phyloP scores from a whole-genome alignment of 2,329 filamentous ascomycete species.

The Aureobasidium musti region DNA sequence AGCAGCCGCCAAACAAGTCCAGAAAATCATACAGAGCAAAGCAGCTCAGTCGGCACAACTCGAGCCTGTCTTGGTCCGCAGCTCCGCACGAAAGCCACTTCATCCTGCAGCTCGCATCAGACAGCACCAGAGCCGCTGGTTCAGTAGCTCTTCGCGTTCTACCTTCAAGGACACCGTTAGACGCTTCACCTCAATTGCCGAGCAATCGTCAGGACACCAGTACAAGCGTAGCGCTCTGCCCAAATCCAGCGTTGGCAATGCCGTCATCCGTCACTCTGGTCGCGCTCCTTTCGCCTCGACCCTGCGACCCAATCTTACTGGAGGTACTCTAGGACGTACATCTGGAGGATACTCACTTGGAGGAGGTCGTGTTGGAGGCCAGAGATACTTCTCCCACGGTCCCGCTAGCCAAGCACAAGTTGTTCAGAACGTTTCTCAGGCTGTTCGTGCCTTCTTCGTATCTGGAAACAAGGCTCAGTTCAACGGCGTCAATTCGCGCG shows the following conservation, averaged over 20 bases:
- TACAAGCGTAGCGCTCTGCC: slow-evolving; percentile 53
- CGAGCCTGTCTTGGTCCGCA: slow-evolving; percentile 62
- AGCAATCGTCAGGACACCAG: slow-evolving; percentile 42
- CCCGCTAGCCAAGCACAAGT: slow-evolving; percentile 86
- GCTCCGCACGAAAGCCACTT: slow-evolving; percentile 59
- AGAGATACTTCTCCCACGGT: slow-evolving; percentile 86
- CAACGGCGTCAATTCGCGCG: slow-evolving; percentile 71
- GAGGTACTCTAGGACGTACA: slow-evolving; percentile 78
- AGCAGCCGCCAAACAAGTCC: slow-evolving; percentile 37
- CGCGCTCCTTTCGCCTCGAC: slow-evolving; percentile 85
- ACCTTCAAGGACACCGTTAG: slow-evolving; percentile 49
- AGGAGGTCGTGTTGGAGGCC: slow-evolving; percentile 69
- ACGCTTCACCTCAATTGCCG: slow-evolving; percentile 54
- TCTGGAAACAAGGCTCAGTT: slow-evolving; percentile 86
- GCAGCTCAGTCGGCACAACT: slow-evolving; percentile 50
- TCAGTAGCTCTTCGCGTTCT: slow-evolving; percentile 56
- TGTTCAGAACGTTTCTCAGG: slow-evolving; percentile 91
- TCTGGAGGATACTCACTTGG: slow-evolving; percentile 80
- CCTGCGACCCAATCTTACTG: slow-evolving; percentile 88
- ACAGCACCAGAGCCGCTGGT: slow-evolving; percentile 65
- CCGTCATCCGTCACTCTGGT: slow-evolving; percentile 65
- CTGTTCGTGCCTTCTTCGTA: slow-evolving; percentile 88
- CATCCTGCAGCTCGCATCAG: slow-evolving; percentile 64
- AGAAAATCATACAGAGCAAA: slow-evolving; percentile 38
- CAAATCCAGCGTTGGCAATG: slow-evolving; percentile 57